Evolutionary conservation across 768 basidiomycete genomes (phyloP).

Genomic region (Trametes cinnabarina): DNA sequence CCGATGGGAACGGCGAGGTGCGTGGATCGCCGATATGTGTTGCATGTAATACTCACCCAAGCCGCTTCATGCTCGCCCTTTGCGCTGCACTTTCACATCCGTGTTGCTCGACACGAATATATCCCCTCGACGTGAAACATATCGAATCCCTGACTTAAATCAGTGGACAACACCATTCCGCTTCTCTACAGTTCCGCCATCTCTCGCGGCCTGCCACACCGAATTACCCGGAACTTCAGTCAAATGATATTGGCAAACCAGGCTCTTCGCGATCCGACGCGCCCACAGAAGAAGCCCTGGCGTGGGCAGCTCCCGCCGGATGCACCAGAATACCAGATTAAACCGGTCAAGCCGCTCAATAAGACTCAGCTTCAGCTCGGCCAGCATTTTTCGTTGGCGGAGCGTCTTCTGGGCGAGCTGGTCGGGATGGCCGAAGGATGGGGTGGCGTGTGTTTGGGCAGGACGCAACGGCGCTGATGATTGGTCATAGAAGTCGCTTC

Average conservation of each 20-base stretch:
- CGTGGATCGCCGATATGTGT: conserved; percentile 8
- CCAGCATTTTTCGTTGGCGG: conserved; percentile 36
- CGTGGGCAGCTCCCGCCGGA: conserved; percentile 11
- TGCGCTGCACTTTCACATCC: too few relatives aligned
- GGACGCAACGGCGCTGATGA: conserved; percentile 29
- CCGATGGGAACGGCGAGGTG: conserved; percentile 58
- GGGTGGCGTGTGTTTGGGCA: conserved; percentile 49
- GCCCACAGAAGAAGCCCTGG: neutral
- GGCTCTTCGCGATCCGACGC: neutral
- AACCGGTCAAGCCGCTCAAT: conserved; percentile 6
- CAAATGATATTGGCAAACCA: conserved; percentile 34
- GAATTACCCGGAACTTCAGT: conserved; percentile 55
- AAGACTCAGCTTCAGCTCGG: conserved; percentile 21
- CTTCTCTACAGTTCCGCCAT: conserved; percentile 60
- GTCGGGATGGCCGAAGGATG: conserved; percentile 60
- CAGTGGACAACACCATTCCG: conserved; percentile 69
- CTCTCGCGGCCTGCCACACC: conserved; percentile 62
- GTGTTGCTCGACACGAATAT: too few relatives aligned
- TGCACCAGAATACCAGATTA: conserved; percentile 12
- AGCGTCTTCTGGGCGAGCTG: conserved; percentile 51
- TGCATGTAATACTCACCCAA: neutral
- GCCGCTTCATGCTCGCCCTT: too few relatives aligned
- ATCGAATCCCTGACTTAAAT: neutral
- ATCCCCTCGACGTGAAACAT: too few relatives aligned
- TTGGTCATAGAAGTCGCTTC: neutral